Evolutionary conservation across 805 yeast species (phyloP), one percentile per base, ranked within the genome.

Genomic region (Sugiyamaella boreocaroliniensis): DNA sequence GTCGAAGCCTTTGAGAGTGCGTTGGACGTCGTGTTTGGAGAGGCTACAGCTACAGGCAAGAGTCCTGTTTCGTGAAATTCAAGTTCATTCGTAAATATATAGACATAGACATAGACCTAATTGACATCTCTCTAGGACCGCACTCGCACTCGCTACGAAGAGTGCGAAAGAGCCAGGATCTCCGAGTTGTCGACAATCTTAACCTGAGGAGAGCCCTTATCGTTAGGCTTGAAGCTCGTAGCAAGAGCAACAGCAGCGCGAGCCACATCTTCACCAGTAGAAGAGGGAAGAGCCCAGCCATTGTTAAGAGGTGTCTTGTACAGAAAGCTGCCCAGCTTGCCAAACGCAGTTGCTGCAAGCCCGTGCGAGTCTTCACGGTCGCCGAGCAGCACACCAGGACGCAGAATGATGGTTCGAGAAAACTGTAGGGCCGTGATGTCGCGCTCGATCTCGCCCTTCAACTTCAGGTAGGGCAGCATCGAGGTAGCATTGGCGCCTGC

Each of bases 361-460:
- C 52, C 52, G 19, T 49, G 53, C 34, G 42, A 40, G 29, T 55
- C 55, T 15, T 70, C 74, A 61, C 95, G 73, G 29, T 78, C 76
- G 4, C 96, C 96, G 5, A 86, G 60, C 40, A 89, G 70, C 0
- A 73, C 66, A 12, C 96, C 96, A 0, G 97, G 97, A 62, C 87
- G 76, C 52, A 89, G 67, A 55, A 89, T 84, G 49, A 88, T 77
- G 1, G 89, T 81, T 50, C 80, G 74, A n/a, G 82, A 83, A 67
- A 88, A 89, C 26, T 74, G 76, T 53, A 89, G 71, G 0, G 71
- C 81, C 44, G 74, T 68, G 9, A 89, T 71, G 46, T 80, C 88
- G 45, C 81, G 77, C 64, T 89, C 97, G 47, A 86, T 72, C 49
- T 82, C 78, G 29, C 95, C 96, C 65, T 89, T 89, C 68, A 85